Conservation (phyloP, 345 rosid species). For the Geranium rotundifolium region DNA sequence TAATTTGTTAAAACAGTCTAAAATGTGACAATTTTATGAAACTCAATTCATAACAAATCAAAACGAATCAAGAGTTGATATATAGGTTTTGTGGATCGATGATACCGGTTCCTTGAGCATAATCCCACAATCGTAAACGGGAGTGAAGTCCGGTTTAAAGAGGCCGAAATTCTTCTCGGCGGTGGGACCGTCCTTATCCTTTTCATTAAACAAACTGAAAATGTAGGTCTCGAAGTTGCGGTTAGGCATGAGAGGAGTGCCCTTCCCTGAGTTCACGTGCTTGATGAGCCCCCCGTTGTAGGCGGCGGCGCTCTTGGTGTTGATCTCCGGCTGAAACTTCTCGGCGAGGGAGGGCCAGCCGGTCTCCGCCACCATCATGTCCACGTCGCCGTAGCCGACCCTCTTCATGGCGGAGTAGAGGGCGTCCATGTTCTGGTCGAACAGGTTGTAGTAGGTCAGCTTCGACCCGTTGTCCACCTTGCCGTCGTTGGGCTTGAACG, state of each 20-base stretch:
- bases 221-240: slow-evolving; percentile 12
- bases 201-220: slow-evolving; percentile 3
- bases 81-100: background rate
- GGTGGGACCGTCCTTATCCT: slow-evolving; percentile 11
- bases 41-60: no score
- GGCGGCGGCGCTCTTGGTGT: slow-evolving; percentile 6
- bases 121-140: slow-evolving; percentile 13
- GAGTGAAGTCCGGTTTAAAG: slow-evolving; percentile 16
- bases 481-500: slow-evolving; percentile 4
- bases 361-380: slow-evolving; percentile 16
- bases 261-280: background rate
- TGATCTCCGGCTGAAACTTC: slow-evolving; percentile 11
- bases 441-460: slow-evolving; percentile 14
- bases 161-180: slow-evolving; percentile 15
- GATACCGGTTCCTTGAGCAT: slow-evolving; percentile 12
- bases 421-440: slow-evolving; percentile 17
- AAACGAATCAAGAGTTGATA: no score
- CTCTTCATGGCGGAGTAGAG: slow-evolving; percentile 14
- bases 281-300: slow-evolving; percentile 11
- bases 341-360: slow-evolving; percentile 19
- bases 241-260: slow-evolving; percentile 20
- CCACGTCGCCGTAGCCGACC: slow-evolving; percentile 14
- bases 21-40: no score
- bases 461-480: slow-evolving; percentile 4
- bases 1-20: no score